phyloP scores from a whole-genome alignment of 805 yeast genomes.

The Nakazawaea peltata region DNA sequence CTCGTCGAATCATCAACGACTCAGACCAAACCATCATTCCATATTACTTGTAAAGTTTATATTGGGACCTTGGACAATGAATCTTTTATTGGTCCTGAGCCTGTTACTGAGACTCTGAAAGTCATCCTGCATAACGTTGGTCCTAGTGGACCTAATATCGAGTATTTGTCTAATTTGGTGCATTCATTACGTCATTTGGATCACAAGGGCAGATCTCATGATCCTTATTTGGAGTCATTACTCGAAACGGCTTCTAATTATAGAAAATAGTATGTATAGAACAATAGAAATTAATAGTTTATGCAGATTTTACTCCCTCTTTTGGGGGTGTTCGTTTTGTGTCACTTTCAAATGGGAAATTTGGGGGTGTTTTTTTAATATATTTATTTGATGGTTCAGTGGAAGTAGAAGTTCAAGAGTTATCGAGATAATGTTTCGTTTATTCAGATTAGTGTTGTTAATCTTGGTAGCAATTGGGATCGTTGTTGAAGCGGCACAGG shows the following conservation, averaged over 20 bases:
- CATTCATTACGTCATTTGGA: constrained; percentile 36
- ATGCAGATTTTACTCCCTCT: too few species aligned
- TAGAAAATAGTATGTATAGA: too few species aligned
- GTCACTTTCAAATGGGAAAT: too few species aligned
- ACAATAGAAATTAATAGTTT: too few species aligned
- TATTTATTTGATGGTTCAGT: too few species aligned
- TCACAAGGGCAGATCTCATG: constrained; percentile 21
- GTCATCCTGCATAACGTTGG: constrained; percentile 54
- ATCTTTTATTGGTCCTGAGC: constrained; percentile 83
- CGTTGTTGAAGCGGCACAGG: constrained; percentile 28
- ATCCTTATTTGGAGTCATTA: constrained; percentile 29
- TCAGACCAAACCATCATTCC: constrained; percentile 27
- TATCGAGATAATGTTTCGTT: too few species aligned
- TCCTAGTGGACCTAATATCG: constrained; percentile 75
- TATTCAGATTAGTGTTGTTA: too few species aligned
- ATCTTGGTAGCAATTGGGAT: too few species aligned
- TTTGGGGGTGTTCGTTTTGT: too few species aligned
- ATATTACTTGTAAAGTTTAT: constrained; percentile 57
- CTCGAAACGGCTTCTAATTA: not conserved
- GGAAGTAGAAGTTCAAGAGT: too few species aligned
- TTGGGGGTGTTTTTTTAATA: too few species aligned
- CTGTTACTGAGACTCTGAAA: constrained; percentile 46
- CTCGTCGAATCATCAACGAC: too few species aligned
- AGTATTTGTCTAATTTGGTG: constrained; percentile 53
- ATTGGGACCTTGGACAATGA: constrained; percentile 77